Base-by-base conservation (phyloP, 2,329 filamentous ascomycete genomes). In the Penicillium glabrum region DNA sequence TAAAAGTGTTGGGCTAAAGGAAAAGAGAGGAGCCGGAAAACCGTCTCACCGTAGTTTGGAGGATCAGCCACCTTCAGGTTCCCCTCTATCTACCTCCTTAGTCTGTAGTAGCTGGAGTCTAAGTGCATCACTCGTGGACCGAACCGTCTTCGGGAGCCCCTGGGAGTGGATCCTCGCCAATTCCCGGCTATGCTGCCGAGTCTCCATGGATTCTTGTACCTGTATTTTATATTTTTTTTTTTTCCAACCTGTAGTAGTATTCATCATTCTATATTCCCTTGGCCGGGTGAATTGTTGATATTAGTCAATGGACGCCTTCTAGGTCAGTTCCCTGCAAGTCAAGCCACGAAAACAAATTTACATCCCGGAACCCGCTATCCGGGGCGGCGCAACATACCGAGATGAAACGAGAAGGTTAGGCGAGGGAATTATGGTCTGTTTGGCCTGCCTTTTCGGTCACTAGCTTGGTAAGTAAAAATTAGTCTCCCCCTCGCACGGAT, bases 1-100 rank as follows among this genome's bases (percentile, higher is more conserved):
- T 31, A 23, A 23, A 27, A 16, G 39, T 50, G 13, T 19, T 14
- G 14, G 46, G 46, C 39, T 23, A 13, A 39, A 24, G 33, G 47
- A 26, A n/a, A 39, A 27, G 24, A 24, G 21, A 35, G 46, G 31
- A 26, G 26, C 46, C 47, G 33, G 33, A 53, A 37, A 54, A 59
- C 53, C 56, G 59, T 52, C 54, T 66, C 64, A 66, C 64, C 64
- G 64, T 66, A 66, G 62, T 66, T 65, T 50, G 47, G 4, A 23
- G 13, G 29, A 29, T 29, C 16, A 35, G 19, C 33, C 29, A 24
- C 29, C 11, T 35, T 23, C 9, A n/a, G 11, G 6, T 48, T 48
- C 19, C 21, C 29, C 33, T 35, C 33, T 16, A 35, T 33, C 33
- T 35, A 35, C 46, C 29, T 29, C 9, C 31, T 48, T 31, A n/a